Percentiles rank a stretch among this genome's conserved stretches.
Conservation (phyloP, 371 early-diverging fungal species). For the Rhizopus arrhizus region DNA sequence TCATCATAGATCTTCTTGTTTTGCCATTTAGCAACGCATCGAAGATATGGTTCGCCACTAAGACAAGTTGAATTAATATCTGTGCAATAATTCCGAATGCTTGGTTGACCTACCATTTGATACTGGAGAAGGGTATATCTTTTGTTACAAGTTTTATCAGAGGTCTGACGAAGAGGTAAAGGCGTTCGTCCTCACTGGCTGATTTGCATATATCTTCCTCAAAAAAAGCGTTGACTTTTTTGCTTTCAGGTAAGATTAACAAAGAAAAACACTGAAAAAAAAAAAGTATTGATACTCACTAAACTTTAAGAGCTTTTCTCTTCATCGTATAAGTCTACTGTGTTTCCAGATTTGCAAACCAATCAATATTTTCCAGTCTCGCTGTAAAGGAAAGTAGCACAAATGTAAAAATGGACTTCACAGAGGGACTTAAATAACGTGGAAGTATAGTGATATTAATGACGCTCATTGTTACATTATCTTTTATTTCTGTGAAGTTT, state of each 20-base stretch:
- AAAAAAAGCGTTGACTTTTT: slow-evolving; percentile 2
- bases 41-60: not conserved
- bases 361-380: no score
- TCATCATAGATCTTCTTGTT: slow-evolving; percentile 1
- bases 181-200: not conserved
- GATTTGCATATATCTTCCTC: not conserved
- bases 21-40: not conserved
- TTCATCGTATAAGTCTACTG: no score
- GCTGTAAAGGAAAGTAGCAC: no score
- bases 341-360: no score
- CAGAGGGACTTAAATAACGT: no score
- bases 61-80: not conserved
- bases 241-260: not conserved
- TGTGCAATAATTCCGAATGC: not conserved
- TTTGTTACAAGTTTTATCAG: not conserved
- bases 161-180: not conserved
- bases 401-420: no score
- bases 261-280: not conserved
- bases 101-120: slow-evolving; percentile 2
- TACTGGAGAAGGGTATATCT: not conserved
- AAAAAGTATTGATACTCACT: not conserved
- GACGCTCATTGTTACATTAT: no score
- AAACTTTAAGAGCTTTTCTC: not conserved
- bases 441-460: no score
- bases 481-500: no score